Conservation (phyloP, 1,284 basidiomycete species). For the Cryptococcus deneoformans region DNA sequence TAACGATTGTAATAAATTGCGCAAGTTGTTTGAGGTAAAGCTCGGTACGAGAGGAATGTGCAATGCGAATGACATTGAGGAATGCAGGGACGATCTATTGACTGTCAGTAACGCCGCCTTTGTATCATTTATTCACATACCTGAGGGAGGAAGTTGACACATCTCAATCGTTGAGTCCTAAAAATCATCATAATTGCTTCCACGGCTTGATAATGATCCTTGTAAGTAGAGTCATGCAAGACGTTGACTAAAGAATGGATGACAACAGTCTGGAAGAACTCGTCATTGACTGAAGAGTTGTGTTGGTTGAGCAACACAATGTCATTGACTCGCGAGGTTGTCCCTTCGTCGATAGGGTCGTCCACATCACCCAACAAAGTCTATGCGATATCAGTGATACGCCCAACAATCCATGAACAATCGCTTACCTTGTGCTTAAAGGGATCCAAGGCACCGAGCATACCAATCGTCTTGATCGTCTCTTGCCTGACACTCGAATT, state of each 20-base stretch:
- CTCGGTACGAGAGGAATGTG: constrained; percentile 76
- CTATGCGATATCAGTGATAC: constrained; percentile 40
- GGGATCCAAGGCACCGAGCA: constrained; percentile 96
- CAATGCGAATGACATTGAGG: constrained; percentile 79
- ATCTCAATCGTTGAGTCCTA: constrained; percentile 96
- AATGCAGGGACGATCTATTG: constrained; percentile 93
- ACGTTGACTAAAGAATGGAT: constrained; percentile 87
- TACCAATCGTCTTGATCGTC: constrained; percentile 88
- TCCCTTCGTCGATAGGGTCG: constrained; percentile 59
- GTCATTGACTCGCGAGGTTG: constrained; percentile 55
- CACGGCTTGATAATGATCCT: constrained; percentile 86
- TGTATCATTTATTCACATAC: constrained; percentile 51
- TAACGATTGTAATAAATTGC: constrained; percentile 94
- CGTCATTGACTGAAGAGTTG: constrained; percentile 68
- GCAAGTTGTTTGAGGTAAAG: constrained; percentile 96
- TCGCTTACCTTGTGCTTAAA: constrained; percentile 82
- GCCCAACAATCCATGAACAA: neutral
- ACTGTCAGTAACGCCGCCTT: constrained; percentile 1
- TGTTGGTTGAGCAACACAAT: constrained; percentile 57
- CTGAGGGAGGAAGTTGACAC: constrained; percentile 92
- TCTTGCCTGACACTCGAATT: constrained; percentile 77
- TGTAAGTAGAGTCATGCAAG: constrained; percentile 82
- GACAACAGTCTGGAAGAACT: constrained; percentile 97
- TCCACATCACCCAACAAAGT: constrained; percentile 71
- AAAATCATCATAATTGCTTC: constrained; percentile 99